Percentiles rank a stretch among this genome's conserved stretches.
phyloP scores from a whole-genome alignment of 441 rosid species.

The Metrosideros polymorpha region DNA sequence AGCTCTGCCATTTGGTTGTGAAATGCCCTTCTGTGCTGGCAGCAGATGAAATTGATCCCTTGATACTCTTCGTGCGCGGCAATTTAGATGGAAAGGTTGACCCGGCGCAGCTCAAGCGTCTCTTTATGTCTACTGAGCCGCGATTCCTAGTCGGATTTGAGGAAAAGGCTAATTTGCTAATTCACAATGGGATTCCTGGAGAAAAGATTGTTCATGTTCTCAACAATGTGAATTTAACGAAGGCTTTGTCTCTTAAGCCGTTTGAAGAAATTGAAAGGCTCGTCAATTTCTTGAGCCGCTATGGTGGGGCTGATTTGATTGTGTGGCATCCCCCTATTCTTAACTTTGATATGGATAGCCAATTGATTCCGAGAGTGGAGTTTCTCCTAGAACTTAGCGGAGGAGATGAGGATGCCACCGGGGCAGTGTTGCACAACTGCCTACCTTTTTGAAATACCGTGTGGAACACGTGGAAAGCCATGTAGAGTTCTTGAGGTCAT shows the following conservation, averaged over 20 bases:
- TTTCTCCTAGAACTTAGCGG: constrained; percentile 49
- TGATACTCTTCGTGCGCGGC: constrained; percentile 28
- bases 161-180: constrained; percentile 41
- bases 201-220: constrained; percentile 48
- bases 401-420: constrained; percentile 46
- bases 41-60: constrained; percentile 34
- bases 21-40: constrained; percentile 34
- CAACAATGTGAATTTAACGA: constrained; percentile 42
- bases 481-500: constrained; percentile 47
- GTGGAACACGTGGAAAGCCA: constrained; percentile 43
- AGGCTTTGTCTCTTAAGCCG: constrained; percentile 43
- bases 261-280: constrained; percentile 47
- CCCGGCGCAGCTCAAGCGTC: constrained; percentile 35
- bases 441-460: constrained; percentile 52
- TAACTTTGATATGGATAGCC: constrained; percentile 47
- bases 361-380: constrained; percentile 50
- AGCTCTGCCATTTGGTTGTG: constrained; percentile 35
- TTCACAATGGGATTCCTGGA: constrained; percentile 31
- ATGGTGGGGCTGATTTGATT: constrained; percentile 48
- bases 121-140: constrained; percentile 29
- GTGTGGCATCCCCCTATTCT: constrained; percentile 52
- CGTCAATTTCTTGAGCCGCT: constrained; percentile 38
- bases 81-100: constrained; percentile 37
- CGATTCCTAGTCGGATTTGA: constrained; percentile 39
- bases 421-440: constrained; percentile 40